Percentiles rank a stretch among this genome's conserved stretches.
Evolutionary conservation across 768 basidiomycete genomes (phyloP).

Genomic region (Tulasnella sp.): DNA sequence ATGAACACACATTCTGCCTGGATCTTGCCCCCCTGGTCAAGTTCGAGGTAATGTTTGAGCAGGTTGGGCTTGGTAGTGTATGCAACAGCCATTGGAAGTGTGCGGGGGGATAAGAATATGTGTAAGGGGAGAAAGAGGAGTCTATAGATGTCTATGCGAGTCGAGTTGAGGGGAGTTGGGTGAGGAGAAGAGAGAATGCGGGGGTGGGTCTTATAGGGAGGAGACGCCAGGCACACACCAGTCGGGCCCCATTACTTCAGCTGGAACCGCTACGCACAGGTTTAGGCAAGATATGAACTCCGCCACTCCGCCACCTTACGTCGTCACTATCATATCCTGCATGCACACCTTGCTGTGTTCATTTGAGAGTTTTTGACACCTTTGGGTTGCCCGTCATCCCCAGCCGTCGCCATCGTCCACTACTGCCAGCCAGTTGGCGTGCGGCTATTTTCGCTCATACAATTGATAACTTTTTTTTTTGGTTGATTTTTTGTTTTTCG

Average conservation of each 20-base stretch:
- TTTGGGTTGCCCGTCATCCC: too few relatives aligned
- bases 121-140: background rate
- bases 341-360: too few relatives aligned
- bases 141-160: constrained; percentile 4
- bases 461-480: too few relatives aligned
- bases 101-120: background rate
- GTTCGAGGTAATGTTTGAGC: constrained; percentile 78
- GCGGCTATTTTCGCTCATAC: too few relatives aligned
- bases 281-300: too few relatives aligned
- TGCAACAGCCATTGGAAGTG: constrained; percentile 27
- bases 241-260: background rate
- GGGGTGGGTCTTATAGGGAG: background rate
- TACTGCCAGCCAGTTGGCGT: too few relatives aligned
- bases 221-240: background rate
- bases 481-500: too few relatives aligned
- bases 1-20: constrained; percentile 76
- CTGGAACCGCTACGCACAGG: too few relatives aligned
- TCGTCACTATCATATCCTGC: too few relatives aligned
- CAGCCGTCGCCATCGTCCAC: too few relatives aligned
- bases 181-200: background rate
- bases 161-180: background rate
- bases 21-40: constrained; percentile 83
- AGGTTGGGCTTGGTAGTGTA: constrained; percentile 65
- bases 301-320: too few relatives aligned
- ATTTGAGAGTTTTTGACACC: too few relatives aligned